A percentile compares a stretch with the other conserved stretches of the same genome.
phyloP scores from a whole-genome alignment of 768 basidiomycete species.

The Cystofilobasidium ferigula region DNA sequence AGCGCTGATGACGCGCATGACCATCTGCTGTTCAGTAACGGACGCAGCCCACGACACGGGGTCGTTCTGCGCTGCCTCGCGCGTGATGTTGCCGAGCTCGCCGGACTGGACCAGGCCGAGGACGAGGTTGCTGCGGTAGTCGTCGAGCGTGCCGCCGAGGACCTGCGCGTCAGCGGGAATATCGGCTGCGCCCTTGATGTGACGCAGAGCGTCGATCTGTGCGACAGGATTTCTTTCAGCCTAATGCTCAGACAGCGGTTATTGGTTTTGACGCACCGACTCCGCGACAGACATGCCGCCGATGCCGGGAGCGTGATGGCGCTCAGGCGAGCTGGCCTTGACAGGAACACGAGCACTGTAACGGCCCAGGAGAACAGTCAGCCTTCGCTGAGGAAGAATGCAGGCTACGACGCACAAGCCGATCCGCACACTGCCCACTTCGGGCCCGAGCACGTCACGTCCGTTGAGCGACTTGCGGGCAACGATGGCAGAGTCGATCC shows the following conservation, averaged over 20 bases:
- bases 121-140: conserved; percentile 76
- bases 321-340: conserved; percentile 50
- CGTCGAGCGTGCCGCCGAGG: conserved; percentile 80
- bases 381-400: neutral
- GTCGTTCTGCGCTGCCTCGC: conserved; percentile 1
- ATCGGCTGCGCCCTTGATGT: conserved; percentile 81
- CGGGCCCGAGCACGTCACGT: conserved; percentile 86
- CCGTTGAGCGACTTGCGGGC: conserved; percentile 93
- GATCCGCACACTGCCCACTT: conserved; percentile 92
- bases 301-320: conserved; percentile 67
- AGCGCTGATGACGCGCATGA: conserved; percentile 80
- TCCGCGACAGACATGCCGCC: conserved; percentile 69
- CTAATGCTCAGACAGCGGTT: neutral
- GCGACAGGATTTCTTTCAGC: no score
- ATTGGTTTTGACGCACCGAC: conserved; percentile 41
- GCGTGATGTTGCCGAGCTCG: conserved; percentile 31
- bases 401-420: conserved; percentile 47
- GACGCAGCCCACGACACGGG: conserved; percentile 6
- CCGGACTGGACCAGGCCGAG: conserved; percentile 36
- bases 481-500: conserved; percentile 88
- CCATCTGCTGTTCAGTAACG: conserved; percentile 49
- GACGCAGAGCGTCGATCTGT: conserved; percentile 65
- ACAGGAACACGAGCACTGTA: conserved; percentile 73
- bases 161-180: conserved; percentile 90
- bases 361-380: neutral